Conservation (phyloP, 2,329 filamentous ascomycete species). For the Aspergillus uvarum region DNA sequence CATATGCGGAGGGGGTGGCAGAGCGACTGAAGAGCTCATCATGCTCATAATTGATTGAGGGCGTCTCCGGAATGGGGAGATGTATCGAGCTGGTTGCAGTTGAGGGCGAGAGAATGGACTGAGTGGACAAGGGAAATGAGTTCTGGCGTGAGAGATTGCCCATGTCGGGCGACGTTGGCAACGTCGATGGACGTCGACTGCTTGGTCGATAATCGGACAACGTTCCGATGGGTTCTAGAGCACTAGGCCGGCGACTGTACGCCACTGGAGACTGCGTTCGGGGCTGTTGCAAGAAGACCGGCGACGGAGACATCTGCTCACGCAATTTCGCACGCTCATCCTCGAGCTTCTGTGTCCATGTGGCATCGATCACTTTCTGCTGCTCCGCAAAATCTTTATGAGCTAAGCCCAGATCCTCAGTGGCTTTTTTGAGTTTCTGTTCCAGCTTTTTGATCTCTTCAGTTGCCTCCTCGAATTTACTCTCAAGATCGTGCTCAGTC, state of each 20-base stretch:
- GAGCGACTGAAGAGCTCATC: conserved; percentile 46
- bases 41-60: conserved; percentile 47
- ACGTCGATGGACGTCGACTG: conserved; percentile 42
- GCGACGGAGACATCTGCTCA: conserved; percentile 42
- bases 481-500: conserved; percentile 43
- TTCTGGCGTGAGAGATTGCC: conserved; percentile 48
- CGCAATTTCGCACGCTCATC: conserved; percentile 64
- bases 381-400: conserved; percentile 59
- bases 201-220: conserved; percentile 37
- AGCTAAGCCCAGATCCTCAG: conserved; percentile 63
- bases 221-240: conserved; percentile 40
- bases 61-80: conserved; percentile 30
- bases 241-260: conserved; percentile 41
- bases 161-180: conserved; percentile 40
- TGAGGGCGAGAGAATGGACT: conserved; percentile 30
- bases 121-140: conserved; percentile 40
- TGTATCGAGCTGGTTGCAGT: conserved; percentile 24
- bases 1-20: conserved; percentile 39
- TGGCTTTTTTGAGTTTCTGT: conserved; percentile 48
- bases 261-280: conserved; percentile 44
- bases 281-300: conserved; percentile 38
- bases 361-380: conserved; percentile 58
- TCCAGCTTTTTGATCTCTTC: conserved; percentile 55
- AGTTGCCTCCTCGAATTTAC: conserved; percentile 63
- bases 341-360: conserved; percentile 59